Evolutionary conservation across 2,329 filamentous ascomycete genomes (phyloP).

Genomic region (Cordyceps cicadae): DNA sequence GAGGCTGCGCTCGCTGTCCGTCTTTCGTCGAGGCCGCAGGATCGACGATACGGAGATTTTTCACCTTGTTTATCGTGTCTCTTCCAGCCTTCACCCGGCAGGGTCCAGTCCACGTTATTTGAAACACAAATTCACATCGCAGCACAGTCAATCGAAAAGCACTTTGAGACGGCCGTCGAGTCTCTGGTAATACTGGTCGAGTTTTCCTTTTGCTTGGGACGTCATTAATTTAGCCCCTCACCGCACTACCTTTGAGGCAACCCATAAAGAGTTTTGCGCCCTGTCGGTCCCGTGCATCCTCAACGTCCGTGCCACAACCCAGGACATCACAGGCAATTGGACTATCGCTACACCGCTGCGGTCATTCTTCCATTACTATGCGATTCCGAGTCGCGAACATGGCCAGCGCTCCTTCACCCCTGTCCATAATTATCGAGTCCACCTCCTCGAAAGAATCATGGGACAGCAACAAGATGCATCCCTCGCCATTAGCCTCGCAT

Average conservation of each 20-base stretch:
- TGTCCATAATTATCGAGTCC: slow-evolving; percentile 8
- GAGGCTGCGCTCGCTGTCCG: not conserved
- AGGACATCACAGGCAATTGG: not conserved
- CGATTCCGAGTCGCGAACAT: not conserved
- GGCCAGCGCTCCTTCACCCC: not conserved
- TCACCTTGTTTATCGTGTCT: not conserved
- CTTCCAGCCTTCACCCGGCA: slow-evolving; percentile 4
- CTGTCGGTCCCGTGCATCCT: not conserved
- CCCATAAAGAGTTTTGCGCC: not conserved
- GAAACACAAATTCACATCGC: slow-evolving; percentile 11
- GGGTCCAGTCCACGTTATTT: slow-evolving; percentile 1
- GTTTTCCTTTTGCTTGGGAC: not conserved
- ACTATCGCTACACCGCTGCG: not conserved
- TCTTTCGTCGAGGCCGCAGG: not conserved
- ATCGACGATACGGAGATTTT: not conserved
- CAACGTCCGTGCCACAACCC: slow-evolving; percentile 8
- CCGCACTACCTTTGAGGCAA: not conserved
- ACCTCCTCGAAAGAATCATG: slow-evolving; percentile 3
- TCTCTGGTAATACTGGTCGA: not conserved
- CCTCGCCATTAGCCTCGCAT: slow-evolving; percentile 11
- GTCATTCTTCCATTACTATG: not conserved
- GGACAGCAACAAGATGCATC: slow-evolving; percentile 8
- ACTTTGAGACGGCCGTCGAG: not conserved
- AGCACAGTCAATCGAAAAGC: not conserved
- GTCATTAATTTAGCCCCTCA: not conserved